These are phyloP conservation scores for Ammopiptanthus mongolicus DNA, from an alignment of 306 rosid species.

Conservation along the genomic window DNA sequence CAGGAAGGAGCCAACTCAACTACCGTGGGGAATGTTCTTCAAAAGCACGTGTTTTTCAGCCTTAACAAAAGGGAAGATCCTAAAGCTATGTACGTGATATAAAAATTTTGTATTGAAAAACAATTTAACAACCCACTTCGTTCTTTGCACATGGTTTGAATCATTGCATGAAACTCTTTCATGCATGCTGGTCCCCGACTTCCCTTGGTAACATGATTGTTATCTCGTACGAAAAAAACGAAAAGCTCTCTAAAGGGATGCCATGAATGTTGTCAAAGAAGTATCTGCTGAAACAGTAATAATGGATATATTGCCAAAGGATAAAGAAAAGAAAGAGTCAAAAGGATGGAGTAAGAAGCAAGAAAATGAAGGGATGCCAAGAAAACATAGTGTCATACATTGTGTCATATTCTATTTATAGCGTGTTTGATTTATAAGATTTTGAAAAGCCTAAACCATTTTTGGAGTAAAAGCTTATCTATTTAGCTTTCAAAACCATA, in stretches of 20 bases:
- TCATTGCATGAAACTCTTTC: conserved; percentile 20
- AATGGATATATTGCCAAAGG: conserved; percentile 8
- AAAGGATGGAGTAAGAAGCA: conserved; percentile 26
- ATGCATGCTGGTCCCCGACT: conserved; percentile 9
- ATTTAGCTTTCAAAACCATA: too few relatives aligned
- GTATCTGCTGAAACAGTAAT: not conserved
- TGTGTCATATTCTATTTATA: not conserved
- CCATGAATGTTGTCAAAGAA: conserved; percentile 10
- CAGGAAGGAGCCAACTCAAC: conserved; percentile 10
- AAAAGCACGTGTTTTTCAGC: conserved; percentile 44
- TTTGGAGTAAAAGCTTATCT: too few relatives aligned
- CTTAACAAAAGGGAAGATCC: conserved; percentile 41
- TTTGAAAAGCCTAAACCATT: not conserved
- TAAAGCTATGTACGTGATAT: conserved; percentile 3
- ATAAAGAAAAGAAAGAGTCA: conserved; percentile 3
- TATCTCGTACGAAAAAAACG: not conserved
- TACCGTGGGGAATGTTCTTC: conserved; percentile 35
- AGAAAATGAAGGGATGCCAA: conserved; percentile 17
- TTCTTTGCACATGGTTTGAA: conserved; percentile 38
- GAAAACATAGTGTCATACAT: not conserved
- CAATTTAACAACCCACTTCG: not conserved
- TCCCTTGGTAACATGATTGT: conserved; percentile 14
- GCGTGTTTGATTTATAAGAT: too few relatives aligned
- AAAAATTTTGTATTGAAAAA: not conserved
- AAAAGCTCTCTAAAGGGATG: not conserved